A percentile compares a stretch with the other conserved stretches of the same genome.
Conservation (phyloP, 108 stramenopile species). For the Cyclotella atomus region DNA sequence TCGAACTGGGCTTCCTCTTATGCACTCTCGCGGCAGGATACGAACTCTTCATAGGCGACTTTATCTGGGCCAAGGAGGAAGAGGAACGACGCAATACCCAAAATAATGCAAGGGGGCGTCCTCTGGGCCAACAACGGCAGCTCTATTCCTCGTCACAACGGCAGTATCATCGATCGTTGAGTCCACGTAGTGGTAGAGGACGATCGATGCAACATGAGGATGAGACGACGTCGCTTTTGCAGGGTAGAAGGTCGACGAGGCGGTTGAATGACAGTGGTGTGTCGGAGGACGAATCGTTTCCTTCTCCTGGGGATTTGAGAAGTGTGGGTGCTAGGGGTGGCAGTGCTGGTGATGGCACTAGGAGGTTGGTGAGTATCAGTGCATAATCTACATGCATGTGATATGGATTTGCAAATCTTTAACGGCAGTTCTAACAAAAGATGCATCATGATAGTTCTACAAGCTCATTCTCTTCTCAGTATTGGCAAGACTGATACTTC, state of each 20-base stretch:
- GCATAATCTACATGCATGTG: neutral
- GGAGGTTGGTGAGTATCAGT: constrained; percentile 33
- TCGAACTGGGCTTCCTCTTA: constrained; percentile 39
- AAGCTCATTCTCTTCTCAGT: constrained; percentile 41
- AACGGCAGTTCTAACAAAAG: neutral
- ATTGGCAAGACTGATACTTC: constrained; percentile 33
- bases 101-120: constrained; percentile 16
- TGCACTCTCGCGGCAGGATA: constrained; percentile 24
- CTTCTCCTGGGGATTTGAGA: constrained; percentile 34
- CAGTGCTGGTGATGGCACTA: constrained; percentile 47
- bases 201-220: constrained; percentile 3
- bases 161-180: constrained; percentile 27
- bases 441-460: constrained; percentile 32
- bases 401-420: neutral
- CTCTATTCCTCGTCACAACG: neutral
- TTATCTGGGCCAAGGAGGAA: constrained; percentile 29
- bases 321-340: constrained; percentile 35
- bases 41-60: constrained; percentile 45
- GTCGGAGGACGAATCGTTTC: constrained; percentile 25
- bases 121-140: constrained; percentile 6
- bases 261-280: constrained; percentile 1
- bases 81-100: constrained; percentile 33
- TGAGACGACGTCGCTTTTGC: constrained; percentile 16
- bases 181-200: constrained; percentile 24
- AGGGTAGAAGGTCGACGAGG: neutral